Evolutionary conservation across 2,329 filamentous ascomycete species (phyloP).

Genomic region (Triangularia setosa): DNA sequence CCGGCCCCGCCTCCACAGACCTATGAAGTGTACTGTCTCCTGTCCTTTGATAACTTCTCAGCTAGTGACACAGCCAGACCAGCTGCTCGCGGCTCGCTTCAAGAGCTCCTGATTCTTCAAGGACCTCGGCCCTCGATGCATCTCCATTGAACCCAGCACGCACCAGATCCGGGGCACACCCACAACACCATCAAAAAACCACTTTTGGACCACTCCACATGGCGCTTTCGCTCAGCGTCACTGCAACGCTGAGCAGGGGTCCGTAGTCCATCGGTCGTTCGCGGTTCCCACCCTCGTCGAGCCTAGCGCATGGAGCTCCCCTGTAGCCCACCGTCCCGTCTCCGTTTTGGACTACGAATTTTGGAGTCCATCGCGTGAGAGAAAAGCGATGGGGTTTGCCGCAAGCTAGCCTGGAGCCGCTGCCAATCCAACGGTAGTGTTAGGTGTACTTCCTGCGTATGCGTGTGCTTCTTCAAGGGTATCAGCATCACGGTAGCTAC

Average conservation of each 20-base stretch:
- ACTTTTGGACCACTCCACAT: conserved; percentile 22
- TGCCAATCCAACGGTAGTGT: neutral
- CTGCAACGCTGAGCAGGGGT: conserved; percentile 22
- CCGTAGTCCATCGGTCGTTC: neutral
- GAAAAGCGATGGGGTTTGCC: neutral
- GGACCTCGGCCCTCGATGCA: neutral
- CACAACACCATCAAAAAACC: conserved; percentile 13
- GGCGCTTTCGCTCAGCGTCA: conserved; percentile 12
- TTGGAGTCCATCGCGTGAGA: neutral
- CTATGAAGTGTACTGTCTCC: neutral
- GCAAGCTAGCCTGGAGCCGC: neutral
- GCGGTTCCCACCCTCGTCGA: conserved; percentile 8
- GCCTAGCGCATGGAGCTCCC: conserved; percentile 15
- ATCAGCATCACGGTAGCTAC: neutral
- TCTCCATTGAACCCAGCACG: neutral
- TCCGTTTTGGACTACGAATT: conserved; percentile 21
- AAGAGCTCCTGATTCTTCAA: neutral
- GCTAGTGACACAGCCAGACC: neutral
- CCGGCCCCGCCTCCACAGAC: neutral
- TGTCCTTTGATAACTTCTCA: neutral
- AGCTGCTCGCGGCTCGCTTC: neutral
- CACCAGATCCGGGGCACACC: neutral
- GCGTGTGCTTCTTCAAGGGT: neutral
- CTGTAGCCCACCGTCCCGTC: conserved; percentile 19
- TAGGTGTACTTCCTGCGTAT: too few species aligned